Evolutionary conservation across 805 yeast genomes (phyloP), one percentile per base, ranked within the genome.

Genomic region (Wickerhamomyces queroliae): DNA sequence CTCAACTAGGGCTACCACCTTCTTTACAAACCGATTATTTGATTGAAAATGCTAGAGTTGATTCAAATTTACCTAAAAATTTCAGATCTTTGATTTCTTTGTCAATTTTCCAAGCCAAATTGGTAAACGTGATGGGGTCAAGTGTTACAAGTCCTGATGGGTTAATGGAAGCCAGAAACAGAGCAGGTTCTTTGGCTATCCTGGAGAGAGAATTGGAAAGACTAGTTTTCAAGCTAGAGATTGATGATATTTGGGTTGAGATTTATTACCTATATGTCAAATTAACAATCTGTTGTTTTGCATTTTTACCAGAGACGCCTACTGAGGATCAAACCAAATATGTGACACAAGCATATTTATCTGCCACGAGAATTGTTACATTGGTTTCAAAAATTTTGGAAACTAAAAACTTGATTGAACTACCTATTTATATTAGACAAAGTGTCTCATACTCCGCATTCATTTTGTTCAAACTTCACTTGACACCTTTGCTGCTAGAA

Each of bases 221-320:
- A 41, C 64, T 87, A 43, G 77, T 76, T n/a, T 75, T 72, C 54
- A 78, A 78, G 43, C 63, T 88, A 27, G 75, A 76, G 34, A 76
- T 86, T 41, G 82, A 78, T 42, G 83, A 80, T 43, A 69, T 79
- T 2, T 69, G 80, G 1, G 80, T 87, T 7, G 95, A 88, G 48
- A 81, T 85, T 32, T 85, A 85, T 54, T 84, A 76, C 52, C 68
- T 86, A 5, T 88, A 90, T 58, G 80, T 87, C 35, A 78, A 83
- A 51, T 68, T 87, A 45, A 83, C 85, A 76, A 74, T 90, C 33
- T 86, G 95, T 56, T 78, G 90, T 42, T 90, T 86, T 69, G 91
- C 96, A 3, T 90, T 90, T 50, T 65, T 88, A 43, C 91, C 95
- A n/a, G 90, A 87, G 18, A 83, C 95, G 0, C 88, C 95, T 8